Conservation (phyloP, 306 rosid genomes). For the Bauhinia variegata region DNA sequence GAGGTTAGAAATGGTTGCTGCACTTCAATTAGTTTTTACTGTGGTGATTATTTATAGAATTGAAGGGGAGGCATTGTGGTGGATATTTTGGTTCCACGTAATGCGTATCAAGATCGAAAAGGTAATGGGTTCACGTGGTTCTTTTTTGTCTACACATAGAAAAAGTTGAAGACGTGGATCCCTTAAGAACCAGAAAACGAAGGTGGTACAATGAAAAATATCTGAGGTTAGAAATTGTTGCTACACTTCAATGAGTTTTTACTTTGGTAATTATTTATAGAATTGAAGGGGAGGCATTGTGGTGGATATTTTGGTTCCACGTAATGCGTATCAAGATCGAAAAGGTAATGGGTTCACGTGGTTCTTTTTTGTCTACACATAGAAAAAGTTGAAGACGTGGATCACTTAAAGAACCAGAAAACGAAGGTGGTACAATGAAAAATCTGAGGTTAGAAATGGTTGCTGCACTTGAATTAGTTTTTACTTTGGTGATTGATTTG, state of each 20-base stretch:
- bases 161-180: slow-evolving; percentile 44
- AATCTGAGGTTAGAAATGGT: slow-evolving; percentile 6
- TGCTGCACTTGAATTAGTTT: neutral
- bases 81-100: slow-evolving; percentile 52
- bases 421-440: neutral
- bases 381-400: slow-evolving; percentile 41
- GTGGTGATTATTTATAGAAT: slow-evolving; percentile 30
- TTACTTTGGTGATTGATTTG: neutral
- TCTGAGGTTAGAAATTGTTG: neutral
- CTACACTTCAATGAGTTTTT: neutral
- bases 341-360: slow-evolving; percentile 53
- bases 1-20: neutral
- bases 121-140: slow-evolving; percentile 51
- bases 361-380: slow-evolving; percentile 48
- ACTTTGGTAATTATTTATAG: slow-evolving; percentile 27
- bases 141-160: slow-evolving; percentile 43
- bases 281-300: slow-evolving; percentile 6
- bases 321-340: slow-evolving; percentile 19
- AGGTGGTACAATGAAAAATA: neutral
- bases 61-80: slow-evolving; percentile 26
- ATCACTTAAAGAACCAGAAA: slow-evolving; percentile 25
- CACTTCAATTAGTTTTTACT: neutral
- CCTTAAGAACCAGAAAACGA: slow-evolving; percentile 14
- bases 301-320: slow-evolving; percentile 53
- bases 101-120: slow-evolving; percentile 26